Conservation (phyloP, 129 eudicot species). For the Helianthus annuus region HanXRQr2.0-SUNRISE NC_035441.2:180752027-180752526, state of each 20-base stretch:
- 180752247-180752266: neutral
- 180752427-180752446: neutral
- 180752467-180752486: too few relatives aligned
- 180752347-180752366: neutral
- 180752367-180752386: neutral
- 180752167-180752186: too few relatives aligned
- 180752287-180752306: conserved; percentile 6
- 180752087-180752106: too few relatives aligned
- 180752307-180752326: neutral
- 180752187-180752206: too few relatives aligned
- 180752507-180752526: too few relatives aligned
- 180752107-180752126: neutral
- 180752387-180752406: conserved; percentile 12
- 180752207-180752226: too few relatives aligned
- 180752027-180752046: too few relatives aligned
- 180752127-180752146: neutral
- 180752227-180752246: too few relatives aligned
- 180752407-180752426: conserved; percentile 7
- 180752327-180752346: conserved; percentile 11
- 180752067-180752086: too few relatives aligned
- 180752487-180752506: too few relatives aligned
- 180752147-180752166: too few relatives aligned
- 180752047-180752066: too few relatives aligned
- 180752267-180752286: neutral
- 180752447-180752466: neutral